A percentile compares a stretch with the other conserved stretches of the same genome.
phyloP scores from a whole-genome alignment of 768 basidiomycete species.

The Psilocybe subaeruginosa region DNA sequence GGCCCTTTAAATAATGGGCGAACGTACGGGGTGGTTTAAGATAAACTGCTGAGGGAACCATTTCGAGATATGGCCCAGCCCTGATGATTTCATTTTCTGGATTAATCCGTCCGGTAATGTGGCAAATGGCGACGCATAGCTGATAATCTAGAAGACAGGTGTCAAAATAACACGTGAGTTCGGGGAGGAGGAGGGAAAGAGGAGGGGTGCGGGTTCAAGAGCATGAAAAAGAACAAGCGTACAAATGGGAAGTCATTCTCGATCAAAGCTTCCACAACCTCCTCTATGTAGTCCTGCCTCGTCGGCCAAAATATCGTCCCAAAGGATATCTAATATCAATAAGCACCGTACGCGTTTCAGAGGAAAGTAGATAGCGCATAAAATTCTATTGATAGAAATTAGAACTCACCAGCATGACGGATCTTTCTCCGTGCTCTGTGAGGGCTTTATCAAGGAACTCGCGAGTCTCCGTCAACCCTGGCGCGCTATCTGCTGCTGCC shows the following conservation, averaged over 20 bases:
- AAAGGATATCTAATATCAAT: constrained; percentile 2
- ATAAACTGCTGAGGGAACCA: background rate
- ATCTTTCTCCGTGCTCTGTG: background rate
- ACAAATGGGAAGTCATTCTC: constrained; percentile 11
- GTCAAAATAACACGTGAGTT: too few relatives aligned
- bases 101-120: background rate
- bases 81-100: background rate
- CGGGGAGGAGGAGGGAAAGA: too few relatives aligned
- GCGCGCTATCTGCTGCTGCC: background rate
- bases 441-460: constrained; percentile 6
- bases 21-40: constrained; percentile 6
- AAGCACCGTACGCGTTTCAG: background rate
- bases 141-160: background rate
- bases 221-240: background rate
- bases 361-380: background rate
- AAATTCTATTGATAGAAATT: background rate
- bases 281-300: background rate
- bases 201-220: too few relatives aligned
- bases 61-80: background rate
- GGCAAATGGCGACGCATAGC: background rate
- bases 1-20: background rate
- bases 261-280: constrained; percentile 2
- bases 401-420: constrained; percentile 7
- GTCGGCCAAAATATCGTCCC: constrained; percentile 5
- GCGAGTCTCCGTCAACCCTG: background rate